Base-by-base conservation (phyloP, 768 basidiomycete species). In the Lentinula sp. region DNA sequence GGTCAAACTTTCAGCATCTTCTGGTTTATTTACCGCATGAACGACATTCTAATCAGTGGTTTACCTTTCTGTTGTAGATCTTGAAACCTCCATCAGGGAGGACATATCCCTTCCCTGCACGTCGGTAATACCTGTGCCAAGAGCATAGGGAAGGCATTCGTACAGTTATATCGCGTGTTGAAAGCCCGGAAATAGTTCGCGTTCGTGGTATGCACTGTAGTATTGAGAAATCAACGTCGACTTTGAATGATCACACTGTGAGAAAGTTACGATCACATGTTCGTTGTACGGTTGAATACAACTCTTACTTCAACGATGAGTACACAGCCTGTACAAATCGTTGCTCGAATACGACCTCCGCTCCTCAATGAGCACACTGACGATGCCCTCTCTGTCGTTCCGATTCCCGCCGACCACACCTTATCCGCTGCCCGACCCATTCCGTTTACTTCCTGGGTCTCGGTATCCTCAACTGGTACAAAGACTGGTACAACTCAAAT, bases 361-460 rank as follows among this genome's bases (percentile, higher is more conserved):
- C 55, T 56, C 13, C 39, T 28, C 18, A 43, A 56, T 9, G 55
- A 56, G n/a, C 55, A 56, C 10, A 42, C 39, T 0, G 55, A 56
- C 41, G 55, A 56, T n/a, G 55, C 55, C 16, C 23, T 56, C 12
- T 56, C 39, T 13, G 23, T 43, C 9, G 41, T 56, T 4, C 55
- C 55, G 12, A 56, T 56, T 42, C 55, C 55, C 41, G n/a, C 55
- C 3, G 55, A 23, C 13, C 55, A 56, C 20, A 16, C 39, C n/a
- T 56, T 56, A 41, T 43, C 55, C 15, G 41, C 55, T 15, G 55
- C 55, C 8, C 55, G 55, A 15, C 55, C 55, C 4, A 45, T 56
- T 56, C 55, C 55, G 23, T 56, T 56, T 16, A 56, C 42, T n/a
- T 45, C 55, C 42, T 56, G 55, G 55, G 55, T 56, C 28, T 56